Evolutionary conservation across 805 yeast genomes (phyloP).

Genomic region (Teunomyces lycoperdinae): DNA sequence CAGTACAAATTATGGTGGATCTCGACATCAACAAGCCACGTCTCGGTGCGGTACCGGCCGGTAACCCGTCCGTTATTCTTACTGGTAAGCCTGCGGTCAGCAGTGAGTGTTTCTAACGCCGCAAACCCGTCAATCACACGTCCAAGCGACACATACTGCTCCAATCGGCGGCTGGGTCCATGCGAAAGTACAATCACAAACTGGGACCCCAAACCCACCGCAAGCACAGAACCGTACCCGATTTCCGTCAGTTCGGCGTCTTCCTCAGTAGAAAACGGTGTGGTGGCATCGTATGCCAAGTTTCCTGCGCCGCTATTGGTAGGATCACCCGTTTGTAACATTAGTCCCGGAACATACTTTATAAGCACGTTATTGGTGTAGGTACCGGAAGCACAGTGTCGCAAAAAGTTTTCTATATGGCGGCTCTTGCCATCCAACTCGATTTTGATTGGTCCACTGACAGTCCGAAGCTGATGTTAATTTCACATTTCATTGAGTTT

Average conservation of each 20-base stretch:
- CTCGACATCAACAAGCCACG: slow-evolving; percentile 13
- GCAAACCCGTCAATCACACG: slow-evolving; percentile 16
- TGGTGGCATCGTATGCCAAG: slow-evolving; percentile 8
- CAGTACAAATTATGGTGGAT: slow-evolving; percentile 15
- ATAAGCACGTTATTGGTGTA: slow-evolving; percentile 13
- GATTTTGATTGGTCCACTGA: slow-evolving; percentile 16
- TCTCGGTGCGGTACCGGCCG: slow-evolving; percentile 15
- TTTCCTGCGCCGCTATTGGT: slow-evolving; percentile 14
- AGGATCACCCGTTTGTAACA: slow-evolving; percentile 22
- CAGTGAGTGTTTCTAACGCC: slow-evolving; percentile 14
- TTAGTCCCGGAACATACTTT: slow-evolving; percentile 17
- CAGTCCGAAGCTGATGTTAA: slow-evolving; percentile 13
- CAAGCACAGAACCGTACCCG: slow-evolving; percentile 14
- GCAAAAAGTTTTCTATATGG: slow-evolving; percentile 18
- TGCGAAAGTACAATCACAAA: slow-evolving; percentile 16
- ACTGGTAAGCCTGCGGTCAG: slow-evolving; percentile 7
- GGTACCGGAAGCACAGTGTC: slow-evolving; percentile 21
- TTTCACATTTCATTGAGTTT: neutral
- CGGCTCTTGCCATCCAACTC: slow-evolving; percentile 11
- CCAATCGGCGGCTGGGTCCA: slow-evolving; percentile 7
- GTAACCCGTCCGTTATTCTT: slow-evolving; percentile 16
- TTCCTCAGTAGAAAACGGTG: neutral
- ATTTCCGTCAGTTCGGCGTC: neutral
- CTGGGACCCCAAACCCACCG: slow-evolving; percentile 18
- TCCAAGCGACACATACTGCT: slow-evolving; percentile 15